Base-by-base conservation (phyloP, 2,329 filamentous ascomycete genomes). In the Colletotrichum gigasporum region DNA sequence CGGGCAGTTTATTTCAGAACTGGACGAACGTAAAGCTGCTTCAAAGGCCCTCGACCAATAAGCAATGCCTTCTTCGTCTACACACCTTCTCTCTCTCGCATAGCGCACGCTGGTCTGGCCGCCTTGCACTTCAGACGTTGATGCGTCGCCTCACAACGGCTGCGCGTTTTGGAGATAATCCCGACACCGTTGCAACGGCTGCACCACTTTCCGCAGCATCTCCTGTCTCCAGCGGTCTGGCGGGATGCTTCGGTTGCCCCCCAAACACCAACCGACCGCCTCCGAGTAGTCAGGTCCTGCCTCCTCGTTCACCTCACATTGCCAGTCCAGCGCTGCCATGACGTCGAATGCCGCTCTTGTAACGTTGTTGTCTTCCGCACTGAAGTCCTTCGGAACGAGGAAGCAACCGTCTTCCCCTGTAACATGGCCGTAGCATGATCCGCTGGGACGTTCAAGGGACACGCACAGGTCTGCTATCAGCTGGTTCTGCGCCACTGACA, bases 301-400 rank as follows among this genome's bases (percentile, higher is more conserved):
- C 28, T 63, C 59, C 11, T 41, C 59, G 14, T 32, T 39, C 6
- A 63, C 59, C 18, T 63, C 14, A 3, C 22, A 11, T 18, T 32
- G 51, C 59, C 59, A 62, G 35, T 56, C 58, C 22, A 30, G 42
- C 10, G 59, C 59, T n/a, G 59, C 59, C 59, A 62, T n/a, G 5
- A 63, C 24, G n/a, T 63, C 59, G 16, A 41, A 56, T 14, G 20
- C 59, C 11, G 30, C 32, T 14, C 28, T 41, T 20, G 47, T 32
- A 18, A 22, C 22, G 11, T 62, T 50, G 48, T 35, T 52, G 9
- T 30, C 26, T 11, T 30, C 56, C 6, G 28, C 26, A 14, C 35
- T 87, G 72, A 85, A 86, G 74, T 75, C 81, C 69, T 72, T 86
- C 70, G 72, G 59, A 68, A n/a, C n/a, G n/a, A n/a, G n/a, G n/a